These are phyloP conservation scores for Gymnopilus dilepis DNA, from an alignment of 768 basidiomycete species.

Conservation along the genomic window DNA sequence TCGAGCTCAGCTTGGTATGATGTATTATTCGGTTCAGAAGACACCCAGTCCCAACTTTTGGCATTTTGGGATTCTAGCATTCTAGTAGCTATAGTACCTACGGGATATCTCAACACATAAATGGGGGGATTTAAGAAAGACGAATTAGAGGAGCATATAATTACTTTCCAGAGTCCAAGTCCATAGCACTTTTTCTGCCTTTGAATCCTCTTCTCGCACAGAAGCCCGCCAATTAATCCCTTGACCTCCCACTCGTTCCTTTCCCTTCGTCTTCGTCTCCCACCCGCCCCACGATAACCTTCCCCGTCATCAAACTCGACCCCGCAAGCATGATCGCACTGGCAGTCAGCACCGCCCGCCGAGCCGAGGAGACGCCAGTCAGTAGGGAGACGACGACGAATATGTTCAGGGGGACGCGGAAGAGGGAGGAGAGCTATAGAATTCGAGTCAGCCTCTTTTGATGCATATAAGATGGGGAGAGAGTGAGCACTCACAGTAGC, in stretches of 20 bases:
- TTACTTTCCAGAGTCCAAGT: too few species aligned
- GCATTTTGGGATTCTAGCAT: too few species aligned
- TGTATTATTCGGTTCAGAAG: too few species aligned
- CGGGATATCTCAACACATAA: too few species aligned
- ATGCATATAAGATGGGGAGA: neutral
- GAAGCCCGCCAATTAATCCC: too few species aligned
- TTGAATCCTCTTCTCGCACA: too few species aligned
- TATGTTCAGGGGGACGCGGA: slow-evolving; percentile 76
- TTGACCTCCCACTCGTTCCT: neutral
- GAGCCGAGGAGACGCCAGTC: slow-evolving; percentile 70
- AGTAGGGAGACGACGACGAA: slow-evolving; percentile 75
- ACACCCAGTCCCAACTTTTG: too few species aligned
- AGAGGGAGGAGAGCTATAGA: slow-evolving; percentile 65
- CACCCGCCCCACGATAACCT: slow-evolving; percentile 47
- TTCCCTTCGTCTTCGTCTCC: neutral
- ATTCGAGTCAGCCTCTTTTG: neutral
- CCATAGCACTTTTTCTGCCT: too few species aligned
- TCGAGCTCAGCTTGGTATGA: too few species aligned
- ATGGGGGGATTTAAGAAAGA: too few species aligned
- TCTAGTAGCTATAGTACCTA: too few species aligned
- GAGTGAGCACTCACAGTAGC: slow-evolving; percentile 60
- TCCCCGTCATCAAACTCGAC: slow-evolving; percentile 62
- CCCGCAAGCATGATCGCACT: slow-evolving; percentile 61
- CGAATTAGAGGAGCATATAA: too few species aligned
- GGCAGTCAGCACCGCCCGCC: slow-evolving; percentile 62